Conservation (phyloP, 345 rosid genomes). For the Eucalyptus virginea region DNA sequence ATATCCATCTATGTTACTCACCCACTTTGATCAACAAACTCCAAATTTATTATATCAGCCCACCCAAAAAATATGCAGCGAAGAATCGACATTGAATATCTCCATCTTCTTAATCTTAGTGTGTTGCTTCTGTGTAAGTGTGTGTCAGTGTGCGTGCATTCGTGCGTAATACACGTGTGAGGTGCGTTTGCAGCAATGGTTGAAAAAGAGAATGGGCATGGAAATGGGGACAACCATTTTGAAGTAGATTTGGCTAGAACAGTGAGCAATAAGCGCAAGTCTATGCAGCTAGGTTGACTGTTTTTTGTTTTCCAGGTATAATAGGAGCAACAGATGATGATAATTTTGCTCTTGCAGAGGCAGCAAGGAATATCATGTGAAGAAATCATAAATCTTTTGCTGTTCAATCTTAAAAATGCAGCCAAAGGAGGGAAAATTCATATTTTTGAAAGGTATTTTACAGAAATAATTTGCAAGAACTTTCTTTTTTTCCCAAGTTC, state of each 20-base stretch:
- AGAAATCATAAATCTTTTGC: not conserved
- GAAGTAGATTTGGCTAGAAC: not conserved
- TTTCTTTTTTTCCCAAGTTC: not conserved
- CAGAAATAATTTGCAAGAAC: not conserved
- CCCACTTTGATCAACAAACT: not conserved
- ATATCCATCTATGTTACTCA: not conserved
- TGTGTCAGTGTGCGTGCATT: fast-evolving
- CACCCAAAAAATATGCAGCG: not conserved
- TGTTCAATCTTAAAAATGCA: not conserved
- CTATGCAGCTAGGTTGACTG: not conserved
- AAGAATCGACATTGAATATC: not conserved
- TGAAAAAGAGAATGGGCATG: not conserved
- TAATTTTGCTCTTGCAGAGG: not conserved
- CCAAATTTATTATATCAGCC: not conserved
- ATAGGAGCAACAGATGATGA: not conserved
- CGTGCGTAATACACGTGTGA: not conserved
- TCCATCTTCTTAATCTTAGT: not conserved
- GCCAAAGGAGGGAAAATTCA: not conserved
- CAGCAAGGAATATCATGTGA: not conserved
- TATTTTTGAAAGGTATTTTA: not conserved
- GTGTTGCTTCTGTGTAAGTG: not conserved
- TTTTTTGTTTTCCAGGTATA: not conserved
- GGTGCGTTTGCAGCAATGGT: not conserved
- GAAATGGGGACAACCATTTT: not conserved
- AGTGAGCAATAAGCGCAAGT: not conserved